These are phyloP conservation scores for Wickerhamiella cacticola DNA, from an alignment of 805 yeast genomes.

Conservation along the genomic window DNA sequence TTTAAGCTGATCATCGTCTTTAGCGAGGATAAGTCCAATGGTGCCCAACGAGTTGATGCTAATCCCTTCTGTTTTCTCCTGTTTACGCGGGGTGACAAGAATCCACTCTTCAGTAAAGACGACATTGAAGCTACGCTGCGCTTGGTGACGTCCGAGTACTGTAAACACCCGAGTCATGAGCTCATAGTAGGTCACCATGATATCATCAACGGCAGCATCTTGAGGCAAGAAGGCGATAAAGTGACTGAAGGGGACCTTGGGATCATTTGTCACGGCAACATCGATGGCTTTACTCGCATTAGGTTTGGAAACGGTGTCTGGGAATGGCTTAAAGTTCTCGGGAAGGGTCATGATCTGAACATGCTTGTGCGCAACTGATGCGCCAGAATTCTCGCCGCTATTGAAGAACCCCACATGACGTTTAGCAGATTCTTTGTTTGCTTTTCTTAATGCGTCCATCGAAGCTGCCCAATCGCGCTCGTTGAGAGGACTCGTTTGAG, in stretches of 20 bases:
- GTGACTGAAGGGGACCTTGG: slow-evolving; percentile 67
- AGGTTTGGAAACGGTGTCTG: slow-evolving; percentile 36
- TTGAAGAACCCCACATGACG: slow-evolving; percentile 77
- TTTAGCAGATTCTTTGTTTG: slow-evolving; percentile 35
- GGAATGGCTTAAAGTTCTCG: slow-evolving; percentile 41
- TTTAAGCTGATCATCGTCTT: slow-evolving; percentile 38
- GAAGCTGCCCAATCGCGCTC: slow-evolving; percentile 58
- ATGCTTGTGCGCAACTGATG: slow-evolving; percentile 91
- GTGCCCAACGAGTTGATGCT: slow-evolving; percentile 75
- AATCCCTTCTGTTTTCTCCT: slow-evolving; percentile 36
- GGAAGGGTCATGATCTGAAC: slow-evolving; percentile 75
- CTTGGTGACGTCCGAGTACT: slow-evolving; percentile 16
- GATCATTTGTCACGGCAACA: slow-evolving; percentile 34
- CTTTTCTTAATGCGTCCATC: slow-evolving; percentile 40
- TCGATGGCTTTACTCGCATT: neutral
- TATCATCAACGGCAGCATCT: slow-evolving; percentile 32
- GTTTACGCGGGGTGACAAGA: slow-evolving; percentile 71
- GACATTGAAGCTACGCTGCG: slow-evolving; percentile 53
- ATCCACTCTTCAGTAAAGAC: slow-evolving; percentile 74
- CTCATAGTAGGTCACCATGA: slow-evolving; percentile 51
- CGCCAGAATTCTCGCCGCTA: slow-evolving; percentile 80
- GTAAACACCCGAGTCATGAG: slow-evolving; percentile 62
- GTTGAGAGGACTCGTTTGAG: slow-evolving; percentile 60
- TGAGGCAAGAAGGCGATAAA: slow-evolving; percentile 54
- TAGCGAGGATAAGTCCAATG: slow-evolving; percentile 68